phyloP scores from a whole-genome alignment of 2,329 filamentous ascomycete genomes.

The Botrytis medusae region DNA sequence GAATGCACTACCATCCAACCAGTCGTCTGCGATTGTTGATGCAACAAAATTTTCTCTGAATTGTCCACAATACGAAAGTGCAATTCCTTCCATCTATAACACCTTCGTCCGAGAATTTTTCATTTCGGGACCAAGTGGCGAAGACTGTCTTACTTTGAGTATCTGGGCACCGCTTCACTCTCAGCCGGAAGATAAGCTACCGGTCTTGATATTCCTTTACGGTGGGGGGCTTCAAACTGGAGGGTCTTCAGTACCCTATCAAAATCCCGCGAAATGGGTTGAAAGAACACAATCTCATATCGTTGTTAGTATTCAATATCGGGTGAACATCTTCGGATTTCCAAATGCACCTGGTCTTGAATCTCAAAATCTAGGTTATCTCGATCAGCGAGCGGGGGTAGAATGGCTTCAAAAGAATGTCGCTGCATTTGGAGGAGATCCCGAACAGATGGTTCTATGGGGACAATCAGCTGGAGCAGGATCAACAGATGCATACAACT shows the following conservation, averaged over 20 bases:
- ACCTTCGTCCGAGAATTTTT: conserved; percentile 15
- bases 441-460: neutral
- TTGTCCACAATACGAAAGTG: neutral
- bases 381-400: neutral
- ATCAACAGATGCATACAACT: neutral
- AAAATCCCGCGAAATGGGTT: conserved; percentile 24
- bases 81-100: neutral
- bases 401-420: neutral
- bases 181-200: conserved; percentile 46
- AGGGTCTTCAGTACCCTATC: conserved; percentile 19
- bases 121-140: conserved; percentile 21
- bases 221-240: conserved; percentile 24
- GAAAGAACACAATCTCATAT: conserved; percentile 28
- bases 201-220: conserved; percentile 36
- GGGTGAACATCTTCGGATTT: conserved; percentile 38
- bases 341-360: neutral
- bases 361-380: neutral
- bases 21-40: neutral
- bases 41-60: neutral
- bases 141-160: conserved; percentile 37
- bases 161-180: conserved; percentile 31
- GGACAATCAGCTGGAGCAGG: neutral
- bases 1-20: neutral
- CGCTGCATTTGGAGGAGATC: neutral
- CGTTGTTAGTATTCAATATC: conserved; percentile 39